These are phyloP conservation scores for Pachysandra terminalis DNA, from an alignment of 164 flowering plant genomes.

Conservation along the genomic window DNA sequence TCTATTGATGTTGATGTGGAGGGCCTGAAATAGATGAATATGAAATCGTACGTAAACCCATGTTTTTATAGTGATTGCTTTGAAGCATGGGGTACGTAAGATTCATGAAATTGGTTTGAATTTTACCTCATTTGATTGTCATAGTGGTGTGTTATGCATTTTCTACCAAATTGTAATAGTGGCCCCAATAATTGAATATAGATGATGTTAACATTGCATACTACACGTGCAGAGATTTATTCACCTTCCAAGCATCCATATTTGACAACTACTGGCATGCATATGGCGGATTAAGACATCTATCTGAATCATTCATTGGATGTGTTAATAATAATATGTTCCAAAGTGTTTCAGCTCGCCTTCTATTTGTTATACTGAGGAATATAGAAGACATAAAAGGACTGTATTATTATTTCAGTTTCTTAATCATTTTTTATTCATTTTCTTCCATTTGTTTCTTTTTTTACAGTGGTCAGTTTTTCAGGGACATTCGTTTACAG, in stretches of 20 bases:
- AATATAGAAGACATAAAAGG: neutral
- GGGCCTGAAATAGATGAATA: too few relatives aligned
- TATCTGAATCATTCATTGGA: too few relatives aligned
- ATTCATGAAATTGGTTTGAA: too few relatives aligned
- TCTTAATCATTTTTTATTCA: neutral
- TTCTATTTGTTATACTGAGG: neutral
- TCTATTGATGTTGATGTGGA: too few relatives aligned
- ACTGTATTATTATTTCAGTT: neutral
- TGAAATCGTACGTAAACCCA: too few relatives aligned
- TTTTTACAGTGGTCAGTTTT: conserved; percentile 79
- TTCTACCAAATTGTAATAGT: neutral
- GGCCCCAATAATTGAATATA: neutral
- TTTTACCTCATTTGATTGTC: neutral
- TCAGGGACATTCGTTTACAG: conserved; percentile 54
- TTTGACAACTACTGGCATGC: neutral
- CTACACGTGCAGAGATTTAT: neutral
- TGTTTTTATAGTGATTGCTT: neutral
- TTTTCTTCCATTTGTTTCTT: neutral
- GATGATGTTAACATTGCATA: neutral
- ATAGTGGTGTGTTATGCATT: neutral
- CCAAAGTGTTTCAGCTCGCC: neutral
- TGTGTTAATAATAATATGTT: too few relatives aligned
- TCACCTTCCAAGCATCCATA: neutral
- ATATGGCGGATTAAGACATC: neutral
- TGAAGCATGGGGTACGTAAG: neutral